Evolutionary conservation across 768 basidiomycete genomes (phyloP).

Genomic region (Mycena pura): DNA sequence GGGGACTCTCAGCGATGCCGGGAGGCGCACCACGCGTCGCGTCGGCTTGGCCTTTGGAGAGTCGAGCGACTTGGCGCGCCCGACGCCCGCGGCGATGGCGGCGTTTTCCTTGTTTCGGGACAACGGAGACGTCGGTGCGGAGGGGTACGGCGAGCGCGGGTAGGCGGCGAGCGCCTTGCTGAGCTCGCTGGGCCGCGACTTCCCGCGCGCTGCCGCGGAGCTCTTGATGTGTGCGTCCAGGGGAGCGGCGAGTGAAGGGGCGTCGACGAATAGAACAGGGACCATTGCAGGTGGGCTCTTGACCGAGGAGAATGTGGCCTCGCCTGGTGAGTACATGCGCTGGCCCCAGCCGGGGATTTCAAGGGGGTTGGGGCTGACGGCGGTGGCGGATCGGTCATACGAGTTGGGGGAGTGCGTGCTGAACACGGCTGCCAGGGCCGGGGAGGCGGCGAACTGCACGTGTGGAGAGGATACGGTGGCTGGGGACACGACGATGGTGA

Average conservation of each 20-base stretch:
- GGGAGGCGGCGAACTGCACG: slow-evolving; percentile 73
- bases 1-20: slow-evolving; percentile 11
- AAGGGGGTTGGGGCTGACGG: slow-evolving; percentile 62
- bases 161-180: slow-evolving; percentile 40
- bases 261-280: neutral
- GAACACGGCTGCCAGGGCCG: slow-evolving; percentile 61
- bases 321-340: slow-evolving; percentile 45
- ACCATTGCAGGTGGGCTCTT: slow-evolving; percentile 12
- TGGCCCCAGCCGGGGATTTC: slow-evolving; percentile 62
- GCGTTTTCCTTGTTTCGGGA: slow-evolving; percentile 18
- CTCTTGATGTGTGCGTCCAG: neutral
- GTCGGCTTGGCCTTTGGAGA: slow-evolving; percentile 21
- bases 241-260: neutral
- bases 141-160: slow-evolving; percentile 52
- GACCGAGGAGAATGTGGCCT: slow-evolving; percentile 9
- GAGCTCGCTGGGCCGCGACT: slow-evolving; percentile 40
- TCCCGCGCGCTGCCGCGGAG: slow-evolving; percentile 40
- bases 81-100: neutral
- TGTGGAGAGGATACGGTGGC: slow-evolving; percentile 50
- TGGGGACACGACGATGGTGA: slow-evolving; percentile 41
- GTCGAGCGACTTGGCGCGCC: slow-evolving; percentile 31
- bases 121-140: slow-evolving; percentile 37
- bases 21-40: slow-evolving; percentile 10
- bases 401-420: slow-evolving; percentile 61
- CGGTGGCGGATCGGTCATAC: slow-evolving; percentile 72